Evolutionary conservation across 768 basidiomycete species (phyloP).

Genomic region (Macrolepiota dolichaula): DNA sequence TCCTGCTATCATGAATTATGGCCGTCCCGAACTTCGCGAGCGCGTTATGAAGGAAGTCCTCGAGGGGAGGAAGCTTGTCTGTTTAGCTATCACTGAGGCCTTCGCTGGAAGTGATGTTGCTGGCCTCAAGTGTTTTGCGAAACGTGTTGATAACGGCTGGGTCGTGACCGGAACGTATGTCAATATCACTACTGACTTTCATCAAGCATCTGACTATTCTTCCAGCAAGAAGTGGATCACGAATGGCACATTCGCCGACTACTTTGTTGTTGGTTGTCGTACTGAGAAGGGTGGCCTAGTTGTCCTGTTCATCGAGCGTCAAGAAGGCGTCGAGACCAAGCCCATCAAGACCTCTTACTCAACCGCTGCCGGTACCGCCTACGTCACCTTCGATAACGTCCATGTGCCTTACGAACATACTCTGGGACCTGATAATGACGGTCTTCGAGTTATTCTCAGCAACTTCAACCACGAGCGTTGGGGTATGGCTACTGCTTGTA

Average conservation of each 20-base stretch:
- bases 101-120: constrained; percentile 78
- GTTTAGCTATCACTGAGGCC: constrained; percentile 82
- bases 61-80: constrained; percentile 66
- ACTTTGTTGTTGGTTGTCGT: constrained; percentile 61
- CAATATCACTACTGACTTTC: neutral
- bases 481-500: constrained; percentile 61
- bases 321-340: constrained; percentile 66
- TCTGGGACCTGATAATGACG: constrained; percentile 47
- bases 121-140: constrained; percentile 69
- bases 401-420: constrained; percentile 86
- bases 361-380: constrained; percentile 79
- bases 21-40: constrained; percentile 57
- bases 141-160: constrained; percentile 69
- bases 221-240: constrained; percentile 72
- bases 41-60: constrained; percentile 57
- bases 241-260: constrained; percentile 71
- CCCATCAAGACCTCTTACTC: constrained; percentile 78
- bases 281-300: constrained; percentile 41
- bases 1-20: constrained; percentile 80
- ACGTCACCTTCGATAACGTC: constrained; percentile 78
- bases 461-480: constrained; percentile 93
- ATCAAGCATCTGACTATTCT: neutral
- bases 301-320: constrained; percentile 28
- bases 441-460: constrained; percentile 39
- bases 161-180: constrained; percentile 78